phyloP scores from a whole-genome alignment of 179 eudicot genomes.

The Beta corolliflora region DNA sequence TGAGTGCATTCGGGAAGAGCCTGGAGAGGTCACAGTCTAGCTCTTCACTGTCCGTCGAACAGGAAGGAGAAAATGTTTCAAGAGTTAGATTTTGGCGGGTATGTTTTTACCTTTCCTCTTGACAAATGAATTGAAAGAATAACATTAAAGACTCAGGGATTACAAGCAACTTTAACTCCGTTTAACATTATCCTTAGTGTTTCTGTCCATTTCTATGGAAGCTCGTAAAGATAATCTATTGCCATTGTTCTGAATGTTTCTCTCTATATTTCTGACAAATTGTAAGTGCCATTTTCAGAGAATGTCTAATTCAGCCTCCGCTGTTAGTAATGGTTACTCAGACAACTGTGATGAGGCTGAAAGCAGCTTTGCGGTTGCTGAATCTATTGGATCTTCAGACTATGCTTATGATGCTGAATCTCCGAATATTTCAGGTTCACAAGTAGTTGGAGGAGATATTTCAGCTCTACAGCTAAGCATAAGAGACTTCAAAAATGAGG shows the following conservation, averaged over 20 bases:
- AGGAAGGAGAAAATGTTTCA: constrained; percentile 34
- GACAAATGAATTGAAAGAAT: background rate
- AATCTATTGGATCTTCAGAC: constrained; percentile 32
- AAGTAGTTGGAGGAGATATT: constrained; percentile 20
- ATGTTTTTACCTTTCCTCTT: background rate
- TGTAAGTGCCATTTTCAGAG: constrained; percentile 40
- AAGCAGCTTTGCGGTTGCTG: constrained; percentile 37
- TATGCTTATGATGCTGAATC: constrained; percentile 32
- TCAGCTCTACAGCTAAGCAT: constrained; percentile 18
- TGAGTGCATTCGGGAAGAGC: constrained; percentile 56
- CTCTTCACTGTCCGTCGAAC: constrained; percentile 39
- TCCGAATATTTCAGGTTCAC: constrained; percentile 24
- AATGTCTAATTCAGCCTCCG: constrained; percentile 31
- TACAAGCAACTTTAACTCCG: background rate
- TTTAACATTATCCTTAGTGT: background rate
- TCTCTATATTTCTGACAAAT: constrained; percentile 19
- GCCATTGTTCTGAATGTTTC: background rate
- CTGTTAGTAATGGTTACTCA: constrained; percentile 42
- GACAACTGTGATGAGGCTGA: constrained; percentile 59
- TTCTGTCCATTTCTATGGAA: background rate
- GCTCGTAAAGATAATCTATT: background rate
- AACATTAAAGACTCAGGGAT: background rate
- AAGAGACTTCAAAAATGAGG: constrained; percentile 24
- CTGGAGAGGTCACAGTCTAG: constrained; percentile 62
- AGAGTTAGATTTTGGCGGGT: constrained; percentile 45